A percentile compares a stretch with the other conserved stretches of the same genome.
These are phyloP conservation scores for Clathrus columnatus DNA, from an alignment of 768 basidiomycete species.

Conservation along the genomic window DNA sequence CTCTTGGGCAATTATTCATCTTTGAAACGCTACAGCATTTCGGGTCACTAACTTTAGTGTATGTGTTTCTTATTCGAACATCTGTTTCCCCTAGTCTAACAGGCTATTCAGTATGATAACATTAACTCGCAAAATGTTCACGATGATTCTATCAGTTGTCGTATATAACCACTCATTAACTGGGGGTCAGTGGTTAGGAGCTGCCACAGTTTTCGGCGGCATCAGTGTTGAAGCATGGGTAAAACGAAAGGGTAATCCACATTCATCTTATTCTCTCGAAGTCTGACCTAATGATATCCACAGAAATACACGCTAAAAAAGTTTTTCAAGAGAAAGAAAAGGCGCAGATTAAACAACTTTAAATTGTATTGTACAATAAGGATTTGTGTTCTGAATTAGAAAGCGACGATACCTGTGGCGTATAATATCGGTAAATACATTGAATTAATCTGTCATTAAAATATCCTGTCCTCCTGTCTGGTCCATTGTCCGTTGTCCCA, in stretches of 20 bases:
- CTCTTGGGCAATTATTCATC: conserved; percentile 94
- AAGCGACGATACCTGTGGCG: conserved; percentile 10
- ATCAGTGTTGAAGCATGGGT: conserved; percentile 90
- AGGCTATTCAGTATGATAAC: conserved; percentile 68
- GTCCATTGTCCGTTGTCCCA: neutral
- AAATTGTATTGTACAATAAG: conserved; percentile 18
- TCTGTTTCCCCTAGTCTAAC: neutral
- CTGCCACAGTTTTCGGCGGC: conserved; percentile 87
- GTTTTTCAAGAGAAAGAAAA: conserved; percentile 79
- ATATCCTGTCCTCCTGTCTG: conserved; percentile 6
- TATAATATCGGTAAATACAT: neutral
- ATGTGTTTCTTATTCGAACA: conserved; percentile 22
- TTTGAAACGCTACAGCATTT: conserved; percentile 93
- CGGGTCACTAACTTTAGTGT: conserved; percentile 85
- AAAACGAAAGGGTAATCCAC: conserved; percentile 66
- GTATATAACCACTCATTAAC: conserved; percentile 85
- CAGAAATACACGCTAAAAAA: conserved; percentile 74
- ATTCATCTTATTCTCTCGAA: neutral
- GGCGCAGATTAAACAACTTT: conserved; percentile 72
- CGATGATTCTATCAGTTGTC: conserved; percentile 92
- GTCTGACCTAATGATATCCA: conserved; percentile 1
- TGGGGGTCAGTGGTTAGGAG: conserved; percentile 86
- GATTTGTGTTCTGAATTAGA: too few species aligned
- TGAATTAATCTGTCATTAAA: neutral
- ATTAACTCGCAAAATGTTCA: conserved; percentile 92